Evolutionary conservation across 2,329 filamentous ascomycete species (phyloP), one percentile per base, ranked within the genome.

Genomic region (Fusarium setosum): DNA sequence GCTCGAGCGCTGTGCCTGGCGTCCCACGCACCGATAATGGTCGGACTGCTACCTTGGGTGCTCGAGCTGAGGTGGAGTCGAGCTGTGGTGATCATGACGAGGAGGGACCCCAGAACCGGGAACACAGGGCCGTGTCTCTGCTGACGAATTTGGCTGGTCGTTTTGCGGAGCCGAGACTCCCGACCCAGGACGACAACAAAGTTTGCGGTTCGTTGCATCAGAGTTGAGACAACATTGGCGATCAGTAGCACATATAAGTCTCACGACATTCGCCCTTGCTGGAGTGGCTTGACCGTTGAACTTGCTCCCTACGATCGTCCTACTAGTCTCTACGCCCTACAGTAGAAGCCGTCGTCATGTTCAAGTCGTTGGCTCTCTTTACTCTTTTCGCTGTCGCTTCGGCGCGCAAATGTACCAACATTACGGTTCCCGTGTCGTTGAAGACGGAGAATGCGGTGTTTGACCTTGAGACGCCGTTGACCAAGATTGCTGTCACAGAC

Each of bases 401-500:
- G 41, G 79, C 80, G 8, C 75, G 77, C 26, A 72, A 75, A 13
- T 84, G 82, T 70, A 73, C 65, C 34, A 83, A 89, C 61, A 69
- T 90, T 29, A 86, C 81, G 1, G 80, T 91, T 6, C 84, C 86
- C 2, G 79, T 91, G 13, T 75, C 79, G 4, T 82, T 90, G 47
- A 80, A 80, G 3, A 80, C 87, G 1, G 78, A 83, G 21, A 88
- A 89, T 57, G 83, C 76, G 1, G 73, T 83, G 6, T 90, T 89
- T 72, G 75, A 83, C 59, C 56, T 86, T 12, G 66, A 80, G n/a
- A 70, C 81, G 1, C 80, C 85, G 7, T 72, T 75, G 45, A 81
- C 74, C n/a, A 84, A 88, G 67, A 80, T 88, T 31, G 87, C 90
- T 3, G 84, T 84, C 2, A 84, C 85, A 12, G 81, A 84, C 61